Base-by-base conservation (phyloP, 75 land plant genomes). In the Picea glauca region DNA sequence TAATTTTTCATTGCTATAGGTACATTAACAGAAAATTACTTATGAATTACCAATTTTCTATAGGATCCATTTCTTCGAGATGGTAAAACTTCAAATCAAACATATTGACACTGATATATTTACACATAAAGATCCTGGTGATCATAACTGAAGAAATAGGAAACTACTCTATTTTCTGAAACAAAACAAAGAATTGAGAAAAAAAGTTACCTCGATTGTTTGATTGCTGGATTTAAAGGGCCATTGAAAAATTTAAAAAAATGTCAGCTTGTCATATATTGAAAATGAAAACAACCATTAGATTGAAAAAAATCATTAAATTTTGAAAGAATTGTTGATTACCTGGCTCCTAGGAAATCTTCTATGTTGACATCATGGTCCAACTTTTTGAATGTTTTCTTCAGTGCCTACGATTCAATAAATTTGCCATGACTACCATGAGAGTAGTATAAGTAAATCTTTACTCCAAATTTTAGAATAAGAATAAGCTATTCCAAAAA, bases 361-460 rank as follows among this genome's bases (percentile, higher is more conserved):
- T 91, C 81, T 54, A 91, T 77, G 77, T 85, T 84, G 11, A 91
- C 93, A 63, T 91, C 88, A 81, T 91, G 93, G 76, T 87, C 91
- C 79, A 87, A 67, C 81, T 91, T 91, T 84, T 89, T 91, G 46
- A 91, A 91, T 31, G 89, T 90, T 66, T 85, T 87, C 79, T 87
- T 91, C 30, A 89, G 84, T 59, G 84, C 87, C 93, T 91, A 74
- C 18, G 76, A 26, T 26, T 79, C 79, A 81, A 81, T 30, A 40
- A 50, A 13, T 74, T 74, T 21, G 4, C 17, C 31, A 58, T 33
- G n/a, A 33, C 56, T 21, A 75, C 15, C 26, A 46, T 30, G 12
- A 75, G 35, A 75, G 26, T 60, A 50, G 4, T 14, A n/a, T 13
- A 74, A 74, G 7, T 21, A 38, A 46, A 40, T 46, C 20, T 73